Evolutionary conservation across 345 rosid species (phyloP).

Genomic region (Gossypium turneri): DNA sequence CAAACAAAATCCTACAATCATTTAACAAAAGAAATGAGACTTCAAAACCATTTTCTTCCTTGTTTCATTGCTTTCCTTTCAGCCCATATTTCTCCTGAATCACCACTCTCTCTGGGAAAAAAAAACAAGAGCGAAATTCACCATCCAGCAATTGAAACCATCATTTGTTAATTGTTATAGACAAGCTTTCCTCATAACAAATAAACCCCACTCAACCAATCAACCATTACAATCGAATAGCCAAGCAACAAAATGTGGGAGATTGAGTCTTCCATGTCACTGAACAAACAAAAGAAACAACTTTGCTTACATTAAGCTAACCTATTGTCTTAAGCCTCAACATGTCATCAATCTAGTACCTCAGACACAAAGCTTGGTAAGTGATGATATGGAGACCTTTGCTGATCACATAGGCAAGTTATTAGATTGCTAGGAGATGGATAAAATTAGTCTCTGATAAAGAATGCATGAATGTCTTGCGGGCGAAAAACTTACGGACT

Average conservation of each 20-base stretch:
- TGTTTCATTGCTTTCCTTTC: background rate
- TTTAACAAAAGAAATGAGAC: background rate
- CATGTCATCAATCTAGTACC: background rate
- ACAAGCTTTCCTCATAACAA: background rate
- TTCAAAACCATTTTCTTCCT: background rate
- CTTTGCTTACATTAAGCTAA: background rate
- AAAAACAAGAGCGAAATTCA: background rate
- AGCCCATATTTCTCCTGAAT: background rate
- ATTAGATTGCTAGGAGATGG: background rate
- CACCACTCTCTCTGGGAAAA: background rate
- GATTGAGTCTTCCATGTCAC: background rate
- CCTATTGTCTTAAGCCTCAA: background rate
- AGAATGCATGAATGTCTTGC: background rate
- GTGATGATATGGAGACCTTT: background rate
- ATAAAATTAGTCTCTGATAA: background rate
- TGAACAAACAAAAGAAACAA: background rate
- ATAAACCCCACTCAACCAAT: background rate
- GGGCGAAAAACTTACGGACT: background rate
- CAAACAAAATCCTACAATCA: slow-evolving; percentile 1
- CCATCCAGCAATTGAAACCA: background rate
- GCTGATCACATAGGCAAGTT: background rate
- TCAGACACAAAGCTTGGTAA: background rate
- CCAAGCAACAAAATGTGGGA: background rate
- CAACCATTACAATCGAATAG: background rate
- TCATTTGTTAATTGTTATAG: background rate